A percentile compares a stretch with the other conserved stretches of the same genome.
Evolutionary conservation across 139 green algal genomes (phyloP).

Genomic region (Axilococcus clingmanii): DNA sequence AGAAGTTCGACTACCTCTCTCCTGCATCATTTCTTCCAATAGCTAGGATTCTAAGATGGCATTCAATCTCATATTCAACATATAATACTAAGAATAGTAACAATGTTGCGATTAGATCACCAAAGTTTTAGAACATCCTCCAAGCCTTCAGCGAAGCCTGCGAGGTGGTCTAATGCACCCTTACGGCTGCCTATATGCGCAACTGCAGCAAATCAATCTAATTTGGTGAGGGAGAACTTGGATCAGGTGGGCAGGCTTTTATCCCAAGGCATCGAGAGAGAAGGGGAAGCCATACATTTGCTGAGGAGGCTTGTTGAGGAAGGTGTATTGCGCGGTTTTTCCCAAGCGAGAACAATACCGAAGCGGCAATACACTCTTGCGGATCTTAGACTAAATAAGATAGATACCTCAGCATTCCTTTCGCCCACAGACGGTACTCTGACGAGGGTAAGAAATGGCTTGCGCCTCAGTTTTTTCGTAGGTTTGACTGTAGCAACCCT

Average conservation of each 20-base stretch:
- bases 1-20: no score
- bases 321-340: slow-evolving; percentile 36
- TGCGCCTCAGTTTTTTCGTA: slow-evolving; percentile 34
- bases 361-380: slow-evolving; percentile 70
- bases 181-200: no score
- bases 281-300: slow-evolving; percentile 29
- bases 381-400: slow-evolving; percentile 82
- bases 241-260: background rate
- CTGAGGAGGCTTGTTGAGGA: slow-evolving; percentile 14
- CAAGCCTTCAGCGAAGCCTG: no score
- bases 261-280: background rate
- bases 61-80: no score
- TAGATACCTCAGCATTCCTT: slow-evolving; percentile 70
- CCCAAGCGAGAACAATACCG: slow-evolving; percentile 32
- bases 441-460: slow-evolving; percentile 37
- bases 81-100: no score
- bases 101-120: no score
- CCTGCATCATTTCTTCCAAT: no score
- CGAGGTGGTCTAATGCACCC: no score
- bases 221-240: background rate
- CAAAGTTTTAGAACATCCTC: no score
- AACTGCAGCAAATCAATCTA: no score
- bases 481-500: slow-evolving; percentile 47
- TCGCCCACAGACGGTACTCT: slow-evolving; percentile 68
- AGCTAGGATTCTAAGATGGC: no score